Evolutionary conservation across 2,329 filamentous ascomycete species (phyloP).

Genomic region (Raffaelea arxii): DNA sequence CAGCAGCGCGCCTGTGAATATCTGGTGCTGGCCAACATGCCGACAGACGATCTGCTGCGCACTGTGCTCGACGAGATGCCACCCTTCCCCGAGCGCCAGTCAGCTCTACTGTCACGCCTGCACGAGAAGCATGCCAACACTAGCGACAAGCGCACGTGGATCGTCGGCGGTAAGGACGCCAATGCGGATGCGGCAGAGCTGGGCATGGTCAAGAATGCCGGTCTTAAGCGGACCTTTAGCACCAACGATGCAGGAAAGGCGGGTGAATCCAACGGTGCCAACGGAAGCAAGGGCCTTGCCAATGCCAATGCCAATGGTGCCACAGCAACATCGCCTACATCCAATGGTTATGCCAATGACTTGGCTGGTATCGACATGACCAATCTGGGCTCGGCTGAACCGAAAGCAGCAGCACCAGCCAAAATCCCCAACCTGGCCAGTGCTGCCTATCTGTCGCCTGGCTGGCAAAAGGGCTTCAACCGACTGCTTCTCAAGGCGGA

Average conservation of each 20-base stretch:
- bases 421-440: slow-evolving; percentile 80
- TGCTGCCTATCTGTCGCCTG: slow-evolving; percentile 83
- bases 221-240: slow-evolving; percentile 80
- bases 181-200: slow-evolving; percentile 75
- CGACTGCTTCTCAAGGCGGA: slow-evolving; percentile 69
- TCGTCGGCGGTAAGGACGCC: slow-evolving; percentile 92
- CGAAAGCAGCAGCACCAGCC: slow-evolving; percentile 30
- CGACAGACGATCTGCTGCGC: slow-evolving; percentile 81
- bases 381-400: slow-evolving; percentile 44
- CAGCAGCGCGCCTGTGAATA: slow-evolving; percentile 97
- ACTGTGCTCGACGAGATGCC: slow-evolving; percentile 99
- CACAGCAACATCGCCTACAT: background rate
- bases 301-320: slow-evolving; percentile 25
- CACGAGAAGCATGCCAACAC: slow-evolving; percentile 91
- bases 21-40: slow-evolving; percentile 71
- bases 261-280: slow-evolving; percentile 30
- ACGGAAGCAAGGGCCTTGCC: slow-evolving; percentile 33
- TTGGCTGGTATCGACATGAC: slow-evolving; percentile 76
- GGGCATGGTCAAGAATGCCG: slow-evolving; percentile 67
- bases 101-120: slow-evolving; percentile 79
- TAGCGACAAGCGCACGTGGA: slow-evolving; percentile 93
- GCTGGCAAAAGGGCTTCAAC: slow-evolving; percentile 88
- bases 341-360: slow-evolving; percentile 40
- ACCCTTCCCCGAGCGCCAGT: slow-evolving; percentile 89
- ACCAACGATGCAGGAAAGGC: slow-evolving; percentile 33